Base-by-base conservation (phyloP, 176 grass and related monocot species). In the Oryza meyeriana region DNA sequence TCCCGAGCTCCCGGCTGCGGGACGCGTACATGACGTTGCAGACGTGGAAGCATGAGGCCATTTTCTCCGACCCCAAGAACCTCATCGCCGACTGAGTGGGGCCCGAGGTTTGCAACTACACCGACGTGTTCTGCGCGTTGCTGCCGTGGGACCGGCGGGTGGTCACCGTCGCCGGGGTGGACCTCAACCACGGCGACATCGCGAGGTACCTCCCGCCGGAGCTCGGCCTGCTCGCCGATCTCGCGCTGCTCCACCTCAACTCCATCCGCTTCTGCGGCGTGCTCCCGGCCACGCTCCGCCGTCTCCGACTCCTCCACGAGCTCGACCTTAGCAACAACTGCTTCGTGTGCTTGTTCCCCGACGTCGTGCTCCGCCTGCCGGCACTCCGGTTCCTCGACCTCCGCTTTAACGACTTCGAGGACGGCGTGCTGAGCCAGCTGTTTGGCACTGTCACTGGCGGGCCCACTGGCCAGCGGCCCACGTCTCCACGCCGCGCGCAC, bases 311-410 rank as follows among this genome's bases (percentile, higher is more conserved):
- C 66, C 84, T 99, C 18, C 89, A 93, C 79, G 96, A 99, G 82
- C 87, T 99, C 76, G 96, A 99, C 61, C 81, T 99, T 62, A 99
- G 96, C 88, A 99, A 95, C 88, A 99, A 99, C 83, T 90, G 96
- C 73, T 92, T 99, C 58, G 96, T 87, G n/a, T 93, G 96, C 1
- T 17, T 47, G 25, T 99, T 99, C 85, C 96, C 96, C 4, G 57
- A 33, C 1, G 89, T 95, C 14, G 88, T 99, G 17, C 90, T 99
- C 34, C 10, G 47, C 33, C 74, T 99, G 39, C 93, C 91, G 0
- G 47, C 83, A 32, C 87, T 99, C 58, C 76, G 90, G 34, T 99
- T 88, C 86, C 87, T 99, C 22, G 96, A 99, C 69, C 89, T 99
- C 73, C 85, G 96, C 1, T 99, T 88, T 89, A 99, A 99, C 41